A percentile compares a stretch with the other conserved stretches of the same genome.
Conservation (phyloP, 1,139 yeast genomes). For the Hyphopichia wangnamkhiaoensis region DNA sequence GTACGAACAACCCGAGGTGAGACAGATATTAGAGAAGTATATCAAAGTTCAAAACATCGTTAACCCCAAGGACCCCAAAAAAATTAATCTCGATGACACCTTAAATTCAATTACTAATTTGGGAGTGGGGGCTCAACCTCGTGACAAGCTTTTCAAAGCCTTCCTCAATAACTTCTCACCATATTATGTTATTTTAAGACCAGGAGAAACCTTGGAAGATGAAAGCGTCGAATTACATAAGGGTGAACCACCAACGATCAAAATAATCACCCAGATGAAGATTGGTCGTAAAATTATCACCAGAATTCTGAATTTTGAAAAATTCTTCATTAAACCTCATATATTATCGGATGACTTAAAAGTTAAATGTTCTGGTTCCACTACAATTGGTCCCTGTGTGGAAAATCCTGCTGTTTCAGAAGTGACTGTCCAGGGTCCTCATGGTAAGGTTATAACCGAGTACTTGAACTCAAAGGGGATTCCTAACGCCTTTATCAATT, state of each 20-base stretch:
- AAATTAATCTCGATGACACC: conserved; percentile 55
- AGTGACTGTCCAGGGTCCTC: conserved; percentile 90
- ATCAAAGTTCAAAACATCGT: conserved; percentile 54
- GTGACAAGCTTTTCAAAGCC: conserved; percentile 56
- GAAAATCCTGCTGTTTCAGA: conserved; percentile 60
- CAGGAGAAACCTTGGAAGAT: conserved; percentile 39
- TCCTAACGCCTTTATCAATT: conserved; percentile 63
- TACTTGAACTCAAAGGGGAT: conserved; percentile 67
- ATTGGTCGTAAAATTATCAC: conserved; percentile 85
- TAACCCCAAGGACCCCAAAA: conserved; percentile 44
- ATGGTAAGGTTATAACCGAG: conserved; percentile 61
- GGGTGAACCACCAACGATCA: conserved; percentile 70
- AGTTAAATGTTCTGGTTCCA: conserved; percentile 84
- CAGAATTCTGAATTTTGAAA: conserved; percentile 66
- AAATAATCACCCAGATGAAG: conserved; percentile 70
- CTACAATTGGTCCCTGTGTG: conserved; percentile 63
- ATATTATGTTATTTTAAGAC: conserved; percentile 55
- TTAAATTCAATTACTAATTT: conserved; percentile 27
- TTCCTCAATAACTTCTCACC: conserved; percentile 58
- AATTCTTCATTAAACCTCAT: conserved; percentile 65
- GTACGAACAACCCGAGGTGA: conserved; percentile 58
- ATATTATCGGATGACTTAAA: conserved; percentile 68
- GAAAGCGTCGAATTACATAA: conserved; percentile 39
- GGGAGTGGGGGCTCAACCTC: conserved; percentile 27
- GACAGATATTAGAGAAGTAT: conserved; percentile 53